Conservation (phyloP, 257 asterid genomes). For the Solanum bulbocastanum region DNA sequence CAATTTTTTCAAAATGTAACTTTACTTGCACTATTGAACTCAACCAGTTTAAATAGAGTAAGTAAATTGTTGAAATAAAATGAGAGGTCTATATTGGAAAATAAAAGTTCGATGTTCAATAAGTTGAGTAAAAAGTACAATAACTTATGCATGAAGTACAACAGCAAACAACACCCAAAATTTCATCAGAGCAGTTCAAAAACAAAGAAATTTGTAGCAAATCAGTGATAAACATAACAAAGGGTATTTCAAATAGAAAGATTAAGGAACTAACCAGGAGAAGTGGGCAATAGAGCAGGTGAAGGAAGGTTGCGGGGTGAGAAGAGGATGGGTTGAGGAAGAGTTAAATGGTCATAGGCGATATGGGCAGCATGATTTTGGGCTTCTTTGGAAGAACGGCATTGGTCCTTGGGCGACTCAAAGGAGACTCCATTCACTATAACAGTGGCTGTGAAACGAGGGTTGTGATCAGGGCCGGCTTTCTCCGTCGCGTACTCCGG, state of each 20-base stretch:
- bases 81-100: background rate
- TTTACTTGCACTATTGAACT: background rate
- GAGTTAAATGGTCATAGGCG: background rate
- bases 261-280: background rate
- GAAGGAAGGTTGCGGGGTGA: background rate
- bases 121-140: background rate
- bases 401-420: conserved; percentile 18
- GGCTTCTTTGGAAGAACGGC: conserved; percentile 10
- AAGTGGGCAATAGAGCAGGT: background rate
- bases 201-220: background rate
- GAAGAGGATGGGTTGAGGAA: background rate
- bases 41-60: background rate
- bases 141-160: background rate
- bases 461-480: conserved; percentile 53
- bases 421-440: conserved; percentile 28
- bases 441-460: conserved; percentile 43
- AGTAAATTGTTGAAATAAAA: background rate
- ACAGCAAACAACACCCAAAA: background rate
- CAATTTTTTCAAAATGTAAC: background rate
- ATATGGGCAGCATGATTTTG: conserved; percentile 5
- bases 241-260: background rate
- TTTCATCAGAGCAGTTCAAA: background rate
- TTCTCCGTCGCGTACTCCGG: conserved; percentile 40
- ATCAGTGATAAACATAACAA: background rate
- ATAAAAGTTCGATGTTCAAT: background rate